These are phyloP conservation scores for Cystofilobasidium ferigula DNA, from an alignment of 768 basidiomycete species.

Conservation along the genomic window DNA sequence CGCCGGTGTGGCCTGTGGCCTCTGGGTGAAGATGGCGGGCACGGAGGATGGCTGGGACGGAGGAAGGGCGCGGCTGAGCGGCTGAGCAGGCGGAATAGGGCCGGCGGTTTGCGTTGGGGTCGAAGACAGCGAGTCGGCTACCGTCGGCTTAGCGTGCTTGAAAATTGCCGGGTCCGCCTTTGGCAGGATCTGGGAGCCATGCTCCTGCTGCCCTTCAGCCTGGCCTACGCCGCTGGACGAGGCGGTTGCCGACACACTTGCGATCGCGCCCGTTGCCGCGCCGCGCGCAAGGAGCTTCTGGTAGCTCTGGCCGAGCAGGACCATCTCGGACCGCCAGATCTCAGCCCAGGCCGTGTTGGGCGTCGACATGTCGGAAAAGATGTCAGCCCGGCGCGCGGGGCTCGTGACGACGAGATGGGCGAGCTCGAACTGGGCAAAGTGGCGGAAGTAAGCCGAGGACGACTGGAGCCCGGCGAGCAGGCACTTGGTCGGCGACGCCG, in stretches of 20 bases:
- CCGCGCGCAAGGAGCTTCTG: slow-evolving; percentile 12
- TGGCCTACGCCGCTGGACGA: not conserved
- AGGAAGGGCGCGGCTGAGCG: not conserved
- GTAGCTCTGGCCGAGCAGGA: slow-evolving; percentile 18
- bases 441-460: slow-evolving; percentile 13
- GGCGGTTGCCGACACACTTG: not conserved
- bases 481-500: slow-evolving; percentile 16
- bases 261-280: not conserved
- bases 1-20: not conserved
- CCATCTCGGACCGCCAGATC: slow-evolving; percentile 23
- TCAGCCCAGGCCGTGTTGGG: slow-evolving; percentile 18
- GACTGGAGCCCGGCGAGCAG: slow-evolving; percentile 13
- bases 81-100: not conserved
- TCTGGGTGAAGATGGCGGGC: slow-evolving; percentile 23
- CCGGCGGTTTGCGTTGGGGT: not conserved
- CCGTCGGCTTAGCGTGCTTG: slow-evolving; percentile 3
- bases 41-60: not conserved
- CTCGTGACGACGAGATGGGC: slow-evolving; percentile 17
- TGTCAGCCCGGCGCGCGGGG: slow-evolving; percentile 2
- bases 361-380: slow-evolving; percentile 19
- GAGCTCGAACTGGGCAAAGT: slow-evolving; percentile 24
- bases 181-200: not conserved
- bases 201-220: not conserved
- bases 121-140: not conserved
- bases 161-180: slow-evolving; percentile 13